Evolutionary conservation across 345 rosid species (phyloP), one percentile per base, ranked within the genome.

Genomic region (Angophora floribunda): DNA sequence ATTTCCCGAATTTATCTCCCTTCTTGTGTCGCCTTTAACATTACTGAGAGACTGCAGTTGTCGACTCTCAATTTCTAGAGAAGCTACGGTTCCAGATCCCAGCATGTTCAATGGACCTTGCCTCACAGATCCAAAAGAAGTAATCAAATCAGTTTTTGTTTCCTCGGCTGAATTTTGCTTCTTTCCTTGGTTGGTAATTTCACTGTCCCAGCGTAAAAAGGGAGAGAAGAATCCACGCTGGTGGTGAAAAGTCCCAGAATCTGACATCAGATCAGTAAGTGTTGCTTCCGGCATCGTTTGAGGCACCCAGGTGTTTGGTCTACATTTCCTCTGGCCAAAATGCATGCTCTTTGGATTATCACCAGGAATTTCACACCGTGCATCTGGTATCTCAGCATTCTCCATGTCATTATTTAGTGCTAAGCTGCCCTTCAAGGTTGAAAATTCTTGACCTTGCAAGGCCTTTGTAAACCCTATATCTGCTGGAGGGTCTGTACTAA

Each of bases 391-490:
- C 65, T 88, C 92, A 45, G 88, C 91, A 86, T 87, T 88, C 50
- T 87, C 91, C 24, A 87, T 89, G 59, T 90, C 93, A 17, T 87
- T 92, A 88, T 90, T 91, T 89, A 89, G 90, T 13, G 88, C 52
- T 87, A 90, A 89, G 86, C 59, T 87, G 89, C 90, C 90, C 87
- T 90, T 91, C 92, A 89, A 88, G 88, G 91, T 89, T 80, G 91
- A 86, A n/a, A 89, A 87, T 90, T 92, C 94, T 93, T 93, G 94
- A 91, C 94, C 94, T 92, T 92, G 92, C 92, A 91, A 91, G 92
- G 92, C 94, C 93, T 91, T 91, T 41, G 93, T 55, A 89, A 89
- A 90, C 85, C 93, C 93, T 88, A 87, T 89, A 24, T 90, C 89
- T 51, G 89, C 67, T 61, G 92, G 78, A 88, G 93, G 88, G 86